A percentile compares a stretch with the other conserved stretches of the same genome.
These are phyloP conservation scores for Rubus parviflorus DNA, from an alignment of 306 rosid genomes.

Conservation along the genomic window DNA sequence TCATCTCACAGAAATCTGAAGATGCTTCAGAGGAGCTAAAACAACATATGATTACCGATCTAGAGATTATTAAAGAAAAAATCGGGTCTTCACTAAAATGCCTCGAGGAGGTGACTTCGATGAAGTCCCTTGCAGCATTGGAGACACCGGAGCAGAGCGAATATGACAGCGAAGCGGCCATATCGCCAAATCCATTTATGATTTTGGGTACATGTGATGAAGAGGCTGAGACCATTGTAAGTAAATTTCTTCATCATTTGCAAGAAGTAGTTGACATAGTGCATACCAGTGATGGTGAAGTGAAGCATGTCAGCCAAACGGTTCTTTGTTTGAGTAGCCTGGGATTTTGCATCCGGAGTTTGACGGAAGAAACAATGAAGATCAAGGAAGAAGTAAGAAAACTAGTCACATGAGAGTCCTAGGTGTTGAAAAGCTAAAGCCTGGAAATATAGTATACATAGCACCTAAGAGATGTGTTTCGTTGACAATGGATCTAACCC, in stretches of 20 bases:
- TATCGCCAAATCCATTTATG: constrained; percentile 27
- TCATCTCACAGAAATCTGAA: constrained; percentile 28
- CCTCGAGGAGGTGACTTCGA: constrained; percentile 38
- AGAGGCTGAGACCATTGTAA: constrained; percentile 40
- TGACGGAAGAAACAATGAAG: constrained; percentile 56
- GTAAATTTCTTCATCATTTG: constrained; percentile 45
- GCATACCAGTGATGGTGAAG: constrained; percentile 39
- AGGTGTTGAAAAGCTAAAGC: constrained; percentile 22
- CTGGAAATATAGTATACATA: too few species aligned
- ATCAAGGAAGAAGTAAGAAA: constrained; percentile 53
- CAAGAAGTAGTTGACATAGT: constrained; percentile 43
- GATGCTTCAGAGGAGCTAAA: constrained; percentile 25
- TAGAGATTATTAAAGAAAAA: constrained; percentile 42
- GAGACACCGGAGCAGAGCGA: constrained; percentile 34
- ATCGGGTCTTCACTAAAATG: constrained; percentile 34
- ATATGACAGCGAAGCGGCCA: constrained; percentile 48
- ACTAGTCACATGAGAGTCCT: constrained; percentile 54
- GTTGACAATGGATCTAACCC: neutral
- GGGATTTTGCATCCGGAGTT: constrained; percentile 56
- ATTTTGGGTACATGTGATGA: constrained; percentile 32
- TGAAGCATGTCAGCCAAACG: constrained; percentile 43
- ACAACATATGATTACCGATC: constrained; percentile 35
- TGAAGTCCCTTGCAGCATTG: constrained; percentile 28
- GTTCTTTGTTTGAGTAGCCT: constrained; percentile 53
- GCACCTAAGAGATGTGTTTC: neutral